Evolutionary conservation across 208 protist genomes (phyloP).

Genomic region (Angomonas deanei): DNA sequence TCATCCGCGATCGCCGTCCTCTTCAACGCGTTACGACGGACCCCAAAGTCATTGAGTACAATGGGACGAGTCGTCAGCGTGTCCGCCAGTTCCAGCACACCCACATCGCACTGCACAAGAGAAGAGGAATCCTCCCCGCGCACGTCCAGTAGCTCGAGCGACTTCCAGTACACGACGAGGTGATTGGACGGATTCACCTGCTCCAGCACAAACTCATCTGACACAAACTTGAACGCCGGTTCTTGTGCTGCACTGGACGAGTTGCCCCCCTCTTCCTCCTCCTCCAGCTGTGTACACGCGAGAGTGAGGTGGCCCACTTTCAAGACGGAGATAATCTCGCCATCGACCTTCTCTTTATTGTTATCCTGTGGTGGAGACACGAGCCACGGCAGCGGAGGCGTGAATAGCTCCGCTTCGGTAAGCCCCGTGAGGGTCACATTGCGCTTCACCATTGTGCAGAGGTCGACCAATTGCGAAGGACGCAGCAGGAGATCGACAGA

Average conservation of each 20-base stretch:
- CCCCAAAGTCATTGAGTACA: constrained; percentile 45
- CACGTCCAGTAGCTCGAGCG: constrained; percentile 52
- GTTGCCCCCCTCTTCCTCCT: not conserved
- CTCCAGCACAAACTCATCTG: constrained; percentile 13
- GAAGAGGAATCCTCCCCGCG: constrained; percentile 32
- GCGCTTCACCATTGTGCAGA: constrained; percentile 47
- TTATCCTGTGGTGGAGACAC: not conserved
- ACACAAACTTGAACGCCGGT: constrained; percentile 11
- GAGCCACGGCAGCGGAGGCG: not conserved
- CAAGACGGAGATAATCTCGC: not conserved
- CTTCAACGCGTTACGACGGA: constrained; percentile 9
- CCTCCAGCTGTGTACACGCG: not conserved
- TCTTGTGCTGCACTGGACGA: not conserved
- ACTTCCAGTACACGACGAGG: constrained; percentile 40
- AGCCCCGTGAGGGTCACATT: constrained; percentile 40
- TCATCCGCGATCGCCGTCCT: not conserved
- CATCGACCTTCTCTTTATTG: not conserved
- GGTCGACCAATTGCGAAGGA: constrained; percentile 43
- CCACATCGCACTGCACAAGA: constrained; percentile 53
- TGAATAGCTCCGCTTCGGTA: constrained; percentile 6
- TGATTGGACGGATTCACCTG: constrained; percentile 18
- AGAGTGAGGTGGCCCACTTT: not conserved
- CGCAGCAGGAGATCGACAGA: constrained; percentile 39
- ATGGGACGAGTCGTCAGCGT: constrained; percentile 45
- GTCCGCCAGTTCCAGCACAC: constrained; percentile 39